These are phyloP conservation scores for Rosa hybrid DNA, from an alignment of 331 rosid genomes.

Conservation along the genomic window DNA sequence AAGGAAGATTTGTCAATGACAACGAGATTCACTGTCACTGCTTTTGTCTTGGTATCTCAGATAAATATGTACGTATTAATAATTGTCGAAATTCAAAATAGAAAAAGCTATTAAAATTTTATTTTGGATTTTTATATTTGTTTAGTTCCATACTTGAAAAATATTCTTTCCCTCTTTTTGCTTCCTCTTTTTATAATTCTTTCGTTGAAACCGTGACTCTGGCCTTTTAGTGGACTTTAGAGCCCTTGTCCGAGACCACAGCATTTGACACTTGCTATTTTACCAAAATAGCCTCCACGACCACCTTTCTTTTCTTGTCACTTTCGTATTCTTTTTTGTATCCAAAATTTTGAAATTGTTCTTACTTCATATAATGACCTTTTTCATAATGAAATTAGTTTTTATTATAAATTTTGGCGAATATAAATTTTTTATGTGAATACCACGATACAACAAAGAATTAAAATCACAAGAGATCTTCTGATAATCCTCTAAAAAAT, in stretches of 20 bases:
- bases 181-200: neutral
- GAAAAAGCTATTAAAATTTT: neutral
- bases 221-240: conserved; percentile 23
- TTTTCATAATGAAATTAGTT: neutral
- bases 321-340: neutral
- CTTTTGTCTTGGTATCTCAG: neutral
- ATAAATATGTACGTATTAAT: neutral
- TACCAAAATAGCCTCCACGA: conserved; percentile 20
- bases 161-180: neutral
- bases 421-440: too few relatives aligned
- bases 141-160: neutral
- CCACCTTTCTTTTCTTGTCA: neutral
- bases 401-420: too few relatives aligned
- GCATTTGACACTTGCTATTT: conserved; percentile 14
- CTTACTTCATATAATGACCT: neutral
- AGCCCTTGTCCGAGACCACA: conserved; percentile 42
- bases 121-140: neutral
- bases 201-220: conserved; percentile 34
- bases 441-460: too few relatives aligned
- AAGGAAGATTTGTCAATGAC: conserved; percentile 14
- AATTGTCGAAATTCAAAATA: neutral
- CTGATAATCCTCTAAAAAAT: too few relatives aligned
- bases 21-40: neutral
- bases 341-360: neutral
- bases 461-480: too few relatives aligned